phyloP scores from a whole-genome alignment of 345 rosid species.

The Raphanus sativus region DNA sequence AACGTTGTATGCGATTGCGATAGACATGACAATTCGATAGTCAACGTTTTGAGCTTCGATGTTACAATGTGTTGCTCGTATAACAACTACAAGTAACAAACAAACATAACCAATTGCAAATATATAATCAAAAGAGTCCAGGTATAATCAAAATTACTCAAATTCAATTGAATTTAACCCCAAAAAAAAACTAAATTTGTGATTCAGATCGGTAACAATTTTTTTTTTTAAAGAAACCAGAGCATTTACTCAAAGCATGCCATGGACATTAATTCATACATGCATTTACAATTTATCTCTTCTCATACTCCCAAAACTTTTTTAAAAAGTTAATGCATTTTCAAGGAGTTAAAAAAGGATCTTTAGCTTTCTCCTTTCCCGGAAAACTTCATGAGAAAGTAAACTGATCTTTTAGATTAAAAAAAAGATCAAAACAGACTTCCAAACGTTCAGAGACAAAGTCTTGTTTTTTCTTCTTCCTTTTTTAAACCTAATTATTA shows the following conservation, averaged over 20 bases:
- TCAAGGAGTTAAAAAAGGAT: background rate
- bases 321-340: background rate
- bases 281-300: slow-evolving; percentile 29
- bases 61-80: background rate
- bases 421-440: slow-evolving; percentile 19
- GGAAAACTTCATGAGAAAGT: slow-evolving; percentile 20
- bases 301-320: slow-evolving; percentile 24
- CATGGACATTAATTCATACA: slow-evolving; percentile 28
- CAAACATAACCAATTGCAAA: too few relatives aligned
- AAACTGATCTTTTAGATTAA: background rate
- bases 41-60: background rate
- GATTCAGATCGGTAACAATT: too few relatives aligned
- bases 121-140: too few relatives aligned
- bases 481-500: slow-evolving; percentile 12
- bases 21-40: background rate
- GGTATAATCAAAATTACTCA: too few relatives aligned
- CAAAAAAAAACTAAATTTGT: too few relatives aligned
- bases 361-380: slow-evolving; percentile 9
- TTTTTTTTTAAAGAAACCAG: too few relatives aligned
- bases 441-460: background rate
- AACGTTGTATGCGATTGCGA: background rate
- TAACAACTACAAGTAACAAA: background rate
- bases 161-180: too few relatives aligned
- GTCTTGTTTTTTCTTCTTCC: background rate
- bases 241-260: slow-evolving; percentile 21